Evolutionary conservation across 2,329 filamentous ascomycete genomes (phyloP).

Genomic region (Emmonsia crescens): DNA sequence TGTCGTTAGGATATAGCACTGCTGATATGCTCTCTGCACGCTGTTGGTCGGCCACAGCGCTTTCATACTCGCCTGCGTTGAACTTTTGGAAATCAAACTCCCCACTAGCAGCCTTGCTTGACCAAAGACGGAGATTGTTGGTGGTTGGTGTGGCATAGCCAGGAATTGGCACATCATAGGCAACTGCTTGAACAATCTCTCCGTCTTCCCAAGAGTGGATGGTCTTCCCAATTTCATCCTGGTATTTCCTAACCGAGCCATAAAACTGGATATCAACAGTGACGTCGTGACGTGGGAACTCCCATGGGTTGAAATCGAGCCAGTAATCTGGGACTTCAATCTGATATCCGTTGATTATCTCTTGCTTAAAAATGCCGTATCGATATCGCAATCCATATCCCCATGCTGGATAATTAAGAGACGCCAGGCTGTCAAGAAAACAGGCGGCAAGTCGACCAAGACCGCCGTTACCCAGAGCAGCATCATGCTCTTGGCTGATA

Average conservation of each 20-base stretch:
- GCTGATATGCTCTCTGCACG: conserved; percentile 98
- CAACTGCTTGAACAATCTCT: conserved; percentile 82
- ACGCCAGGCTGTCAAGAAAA: conserved; percentile 91
- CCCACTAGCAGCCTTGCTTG: conserved; percentile 89
- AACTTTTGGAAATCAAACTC: conserved; percentile 99
- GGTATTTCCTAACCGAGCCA: conserved; percentile 64
- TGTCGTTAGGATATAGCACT: conserved; percentile 95
- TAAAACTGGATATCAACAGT: conserved; percentile 97
- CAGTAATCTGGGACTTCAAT: conserved; percentile 98
- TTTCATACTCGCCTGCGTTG: conserved; percentile 96
- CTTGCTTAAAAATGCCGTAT: conserved; percentile 98
- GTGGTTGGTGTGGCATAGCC: conserved; percentile 83
- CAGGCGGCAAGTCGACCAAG: conserved; percentile 90
- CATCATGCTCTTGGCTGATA: conserved; percentile 89
- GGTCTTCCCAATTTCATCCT: conserved; percentile 65
- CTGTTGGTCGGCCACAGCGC: conserved; percentile 95
- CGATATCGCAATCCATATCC: conserved; percentile 92
- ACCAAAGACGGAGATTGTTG: conserved; percentile 96
- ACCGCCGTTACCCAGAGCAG: conserved; percentile 89
- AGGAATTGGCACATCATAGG: conserved; percentile 86
- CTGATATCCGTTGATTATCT: conserved; percentile 95
- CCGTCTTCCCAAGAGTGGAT: conserved; percentile 78
- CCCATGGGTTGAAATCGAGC: conserved; percentile 99
- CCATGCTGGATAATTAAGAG: conserved; percentile 92
- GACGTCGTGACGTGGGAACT: conserved; percentile 91